phyloP scores from a whole-genome alignment of 2,329 filamentous ascomycete genomes.

The Pseudofabraea citricarpa region DNA sequence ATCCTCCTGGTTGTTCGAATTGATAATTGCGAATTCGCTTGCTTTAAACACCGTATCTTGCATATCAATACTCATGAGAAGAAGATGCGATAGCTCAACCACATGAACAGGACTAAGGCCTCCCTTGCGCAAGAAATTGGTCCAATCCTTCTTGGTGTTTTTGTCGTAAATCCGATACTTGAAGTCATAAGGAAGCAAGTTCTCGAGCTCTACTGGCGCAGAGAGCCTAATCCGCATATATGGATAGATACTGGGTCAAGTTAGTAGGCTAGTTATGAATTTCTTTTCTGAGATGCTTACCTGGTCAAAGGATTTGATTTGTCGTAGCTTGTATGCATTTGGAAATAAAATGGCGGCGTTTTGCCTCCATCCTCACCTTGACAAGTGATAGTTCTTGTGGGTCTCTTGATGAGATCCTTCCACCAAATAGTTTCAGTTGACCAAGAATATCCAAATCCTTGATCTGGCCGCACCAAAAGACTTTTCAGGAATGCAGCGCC shows the following conservation, averaged over 20 bases:
- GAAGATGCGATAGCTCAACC: slow-evolving; percentile 88
- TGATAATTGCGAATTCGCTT: slow-evolving; percentile 97
- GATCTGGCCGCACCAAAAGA: slow-evolving; percentile 82
- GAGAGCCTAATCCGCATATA: slow-evolving; percentile 92
- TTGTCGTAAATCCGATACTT: slow-evolving; percentile 99
- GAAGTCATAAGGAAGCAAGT: slow-evolving; percentile 94
- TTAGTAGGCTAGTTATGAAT: slow-evolving; percentile 18
- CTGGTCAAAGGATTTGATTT: slow-evolving; percentile 75
- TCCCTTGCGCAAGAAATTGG: slow-evolving; percentile 93
- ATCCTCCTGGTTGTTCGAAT: slow-evolving; percentile 80
- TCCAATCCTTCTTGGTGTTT: slow-evolving; percentile 98
- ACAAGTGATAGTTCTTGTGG: slow-evolving; percentile 84
- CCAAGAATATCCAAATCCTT: slow-evolving; percentile 96
- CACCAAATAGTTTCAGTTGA: slow-evolving; percentile 86
- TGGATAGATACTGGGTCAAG: slow-evolving; percentile 67
- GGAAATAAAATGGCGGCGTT: slow-evolving; percentile 87
- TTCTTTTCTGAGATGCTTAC: slow-evolving; percentile 40
- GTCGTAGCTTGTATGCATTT: slow-evolving; percentile 83
- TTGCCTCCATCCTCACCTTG: slow-evolving; percentile 77
- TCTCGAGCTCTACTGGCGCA: slow-evolving; percentile 90
- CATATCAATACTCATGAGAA: slow-evolving; percentile 91
- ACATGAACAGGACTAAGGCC: slow-evolving; percentile 97
- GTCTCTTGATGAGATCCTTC: slow-evolving; percentile 81
- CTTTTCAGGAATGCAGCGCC: slow-evolving; percentile 89
- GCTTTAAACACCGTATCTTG: slow-evolving; percentile 92